Base-by-base conservation (phyloP, 23 red algal species). In the Cyanidioschyzon merolae region DNA sequence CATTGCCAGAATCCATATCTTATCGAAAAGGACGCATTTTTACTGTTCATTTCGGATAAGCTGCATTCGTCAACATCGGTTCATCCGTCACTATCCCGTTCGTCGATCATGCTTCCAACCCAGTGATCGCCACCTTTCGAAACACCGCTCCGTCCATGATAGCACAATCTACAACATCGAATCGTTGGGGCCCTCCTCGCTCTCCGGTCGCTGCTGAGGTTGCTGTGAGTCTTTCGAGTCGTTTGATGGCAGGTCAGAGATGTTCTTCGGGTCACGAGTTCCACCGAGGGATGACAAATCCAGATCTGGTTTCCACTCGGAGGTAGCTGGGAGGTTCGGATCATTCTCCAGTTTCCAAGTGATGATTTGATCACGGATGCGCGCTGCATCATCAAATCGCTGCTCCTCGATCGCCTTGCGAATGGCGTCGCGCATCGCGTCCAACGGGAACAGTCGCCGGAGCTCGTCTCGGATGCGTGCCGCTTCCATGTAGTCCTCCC, bases 401-500 rank as follows among this genome's bases (percentile, higher is more conserved):
- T 71, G n/a, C 16, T 25, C 63, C n/a, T 25, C 63, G n/a, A 71
- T 35, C n/a, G 63, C 63, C n/a, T 35, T 25, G n/a, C 32, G 21
- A 7, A 71, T 71, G 16, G 12, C 63, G 16, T 25, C 32, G 7
- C 63, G 63, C 63, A 71, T 25, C 3, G 12, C 7, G 32, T 71
- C 63, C 63, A 71, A 27, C 3, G 63, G 63, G 29, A 17, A 71
- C 16, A 71, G 63, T 32, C 32, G 21, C 12, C 63, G 63, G 3
- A 71, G 21, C 63, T 71, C 63, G 29, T 71, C 63, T 25, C 63
- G 63, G 7, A 71, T 25, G 32, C 63, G 63, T 35, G 63, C 63
- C 63, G 63, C 63, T 35, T 71, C 63, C 63, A 32, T 27, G 63
- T 27, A 71, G 63, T 71, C 63, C 63, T 71, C 63, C n/a, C 63